Evolutionary conservation across 208 protist genomes (phyloP).

Genomic region (Acanthamoeba sp.): DNA sequence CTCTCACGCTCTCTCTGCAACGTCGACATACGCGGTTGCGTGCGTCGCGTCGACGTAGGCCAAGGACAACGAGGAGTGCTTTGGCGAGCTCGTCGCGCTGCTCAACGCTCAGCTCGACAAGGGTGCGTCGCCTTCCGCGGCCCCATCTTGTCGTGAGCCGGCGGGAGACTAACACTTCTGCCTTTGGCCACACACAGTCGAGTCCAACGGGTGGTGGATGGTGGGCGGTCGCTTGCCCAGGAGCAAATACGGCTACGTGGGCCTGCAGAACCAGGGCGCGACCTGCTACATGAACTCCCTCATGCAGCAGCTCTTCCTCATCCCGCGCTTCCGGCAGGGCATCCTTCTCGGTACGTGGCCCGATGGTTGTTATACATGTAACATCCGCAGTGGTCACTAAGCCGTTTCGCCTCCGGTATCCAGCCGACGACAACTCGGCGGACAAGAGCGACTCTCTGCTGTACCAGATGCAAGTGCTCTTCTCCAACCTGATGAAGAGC

Average conservation of each 20-base stretch:
- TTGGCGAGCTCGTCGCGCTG: conserved; percentile 34
- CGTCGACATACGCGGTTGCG: no score
- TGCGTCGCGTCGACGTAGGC: no score
- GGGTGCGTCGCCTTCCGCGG: not conserved
- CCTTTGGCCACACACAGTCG: not conserved
- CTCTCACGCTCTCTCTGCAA: no score
- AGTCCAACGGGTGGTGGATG: conserved; percentile 36
- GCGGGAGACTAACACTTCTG: no score
- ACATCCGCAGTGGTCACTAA: no score
- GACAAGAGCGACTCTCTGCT: conserved; percentile 73
- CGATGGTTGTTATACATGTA: no score
- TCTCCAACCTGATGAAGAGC: conserved; percentile 83
- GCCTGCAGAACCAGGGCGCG: conserved; percentile 89
- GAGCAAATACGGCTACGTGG: conserved; percentile 85
- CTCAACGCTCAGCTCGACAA: conserved; percentile 47
- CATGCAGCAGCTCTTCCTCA: conserved; percentile 89
- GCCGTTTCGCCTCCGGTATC: no score
- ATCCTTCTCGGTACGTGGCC: conserved; percentile 58
- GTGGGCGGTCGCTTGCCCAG: not conserved
- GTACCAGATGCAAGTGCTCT: conserved; percentile 85
- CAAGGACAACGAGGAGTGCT: conserved; percentile 47
- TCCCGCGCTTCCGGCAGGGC: conserved; percentile 78
- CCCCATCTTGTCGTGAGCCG: not conserved
- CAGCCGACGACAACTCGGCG: conserved; percentile 48
- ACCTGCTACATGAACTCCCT: conserved; percentile 92